A percentile compares a stretch with the other conserved stretches of the same genome.
Conservation (phyloP, 257 asterid species). For the Gentiana macrophylla region DNA sequence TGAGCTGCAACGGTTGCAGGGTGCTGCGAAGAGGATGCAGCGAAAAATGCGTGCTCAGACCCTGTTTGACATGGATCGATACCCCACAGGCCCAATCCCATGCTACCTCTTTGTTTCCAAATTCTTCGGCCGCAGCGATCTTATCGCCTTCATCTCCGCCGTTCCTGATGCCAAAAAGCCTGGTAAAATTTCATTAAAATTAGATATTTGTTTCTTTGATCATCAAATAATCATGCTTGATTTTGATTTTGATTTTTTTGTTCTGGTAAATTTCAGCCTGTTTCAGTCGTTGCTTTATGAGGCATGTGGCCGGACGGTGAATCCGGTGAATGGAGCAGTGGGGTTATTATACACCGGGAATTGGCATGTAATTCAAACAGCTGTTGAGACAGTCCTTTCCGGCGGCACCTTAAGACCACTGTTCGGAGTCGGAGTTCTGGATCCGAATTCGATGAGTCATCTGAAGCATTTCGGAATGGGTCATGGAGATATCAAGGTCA, state of each 20-base stretch:
- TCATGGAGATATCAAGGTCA: conserved; percentile 6
- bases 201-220: too few species aligned
- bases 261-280: conserved; percentile 25
- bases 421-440: conserved; percentile 11
- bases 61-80: conserved; percentile 75
- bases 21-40: conserved; percentile 73
- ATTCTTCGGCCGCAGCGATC: conserved; percentile 87
- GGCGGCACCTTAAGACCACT: conserved; percentile 39
- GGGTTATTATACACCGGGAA: conserved; percentile 63
- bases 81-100: conserved; percentile 54
- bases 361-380: conserved; percentile 67
- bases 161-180: conserved; percentile 50
- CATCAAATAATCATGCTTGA: too few species aligned
- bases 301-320: conserved; percentile 85
- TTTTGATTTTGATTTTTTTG: too few species aligned
- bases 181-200: conserved; percentile 41
- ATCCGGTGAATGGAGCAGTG: conserved; percentile 85
- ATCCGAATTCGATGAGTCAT: conserved; percentile 12
- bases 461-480: conserved; percentile 8
- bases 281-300: conserved; percentile 73
- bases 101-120: conserved; percentile 89
- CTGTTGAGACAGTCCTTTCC: conserved; percentile 66
- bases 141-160: conserved; percentile 62
- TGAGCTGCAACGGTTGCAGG: conserved; percentile 98
- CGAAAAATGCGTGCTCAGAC: conserved; percentile 51